A percentile compares a stretch with the other conserved stretches of the same genome.
Evolutionary conservation across 2,329 filamentous ascomycete species (phyloP).

Genomic region (Fusarium nygamai): DNA sequence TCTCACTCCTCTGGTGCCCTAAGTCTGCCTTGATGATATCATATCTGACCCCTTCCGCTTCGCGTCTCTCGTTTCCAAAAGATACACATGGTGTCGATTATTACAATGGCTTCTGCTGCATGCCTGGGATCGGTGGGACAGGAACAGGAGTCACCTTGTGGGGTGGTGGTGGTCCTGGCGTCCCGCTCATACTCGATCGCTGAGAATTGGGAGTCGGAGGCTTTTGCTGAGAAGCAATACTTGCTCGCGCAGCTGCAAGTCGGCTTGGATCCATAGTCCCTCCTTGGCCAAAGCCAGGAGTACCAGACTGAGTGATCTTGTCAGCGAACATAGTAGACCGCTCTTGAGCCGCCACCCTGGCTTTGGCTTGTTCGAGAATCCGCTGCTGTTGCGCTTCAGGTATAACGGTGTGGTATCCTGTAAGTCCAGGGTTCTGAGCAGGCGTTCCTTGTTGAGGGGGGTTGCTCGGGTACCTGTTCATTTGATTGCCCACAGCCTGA

Average conservation of each 20-base stretch:
- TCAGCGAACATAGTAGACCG: conserved; percentile 53
- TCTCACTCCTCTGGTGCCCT: conserved; percentile 6
- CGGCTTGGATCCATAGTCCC: conserved; percentile 45
- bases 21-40: neutral
- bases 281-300: conserved; percentile 40
- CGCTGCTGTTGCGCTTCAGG: conserved; percentile 61
- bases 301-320: conserved; percentile 59
- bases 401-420: conserved; percentile 61
- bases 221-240: conserved; percentile 49
- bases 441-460: conserved; percentile 43
- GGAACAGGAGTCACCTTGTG: conserved; percentile 58
- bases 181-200: conserved; percentile 48
- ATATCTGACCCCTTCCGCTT: conserved; percentile 7
- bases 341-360: conserved; percentile 57
- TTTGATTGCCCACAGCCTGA: conserved; percentile 44
- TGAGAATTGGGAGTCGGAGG: conserved; percentile 50
- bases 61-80: conserved; percentile 14
- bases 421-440: conserved; percentile 51
- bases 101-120: conserved; percentile 45
- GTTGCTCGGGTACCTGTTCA: conserved; percentile 49
- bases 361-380: conserved; percentile 62
- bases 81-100: conserved; percentile 5
- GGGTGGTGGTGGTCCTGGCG: conserved; percentile 47
- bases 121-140: conserved; percentile 54
- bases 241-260: conserved; percentile 50